These are phyloP conservation scores for Yamadazyma oceani DNA, from an alignment of 1,139 yeast genomes.

Conservation along the genomic window DNA sequence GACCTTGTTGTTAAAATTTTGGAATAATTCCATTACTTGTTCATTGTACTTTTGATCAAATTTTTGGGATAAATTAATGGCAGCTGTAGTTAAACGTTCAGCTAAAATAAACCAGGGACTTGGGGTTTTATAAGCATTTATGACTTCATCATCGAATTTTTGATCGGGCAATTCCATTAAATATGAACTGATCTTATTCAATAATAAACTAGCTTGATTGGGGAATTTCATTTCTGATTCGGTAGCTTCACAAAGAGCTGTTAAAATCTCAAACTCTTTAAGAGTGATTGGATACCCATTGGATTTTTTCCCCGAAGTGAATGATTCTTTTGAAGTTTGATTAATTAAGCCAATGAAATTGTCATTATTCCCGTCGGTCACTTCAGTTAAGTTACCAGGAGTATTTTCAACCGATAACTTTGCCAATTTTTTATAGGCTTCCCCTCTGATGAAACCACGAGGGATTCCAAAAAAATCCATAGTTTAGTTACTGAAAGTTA, in stretches of 20 bases:
- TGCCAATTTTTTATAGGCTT: slow-evolving; percentile 54
- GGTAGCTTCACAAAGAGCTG: slow-evolving; percentile 64
- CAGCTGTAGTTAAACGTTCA: slow-evolving; percentile 36
- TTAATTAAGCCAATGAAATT: slow-evolving; percentile 27
- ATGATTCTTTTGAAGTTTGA: slow-evolving; percentile 18
- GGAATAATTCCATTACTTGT: slow-evolving; percentile 31
- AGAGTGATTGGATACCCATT: slow-evolving; percentile 40
- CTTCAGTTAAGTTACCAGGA: slow-evolving; percentile 18
- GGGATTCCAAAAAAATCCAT: slow-evolving; percentile 44
- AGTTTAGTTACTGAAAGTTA: too few relatives aligned
- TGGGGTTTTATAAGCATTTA: slow-evolving; percentile 24
- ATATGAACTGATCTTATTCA: slow-evolving; percentile 57
- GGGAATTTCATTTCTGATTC: slow-evolving; percentile 35
- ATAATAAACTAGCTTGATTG: slow-evolving; percentile 51
- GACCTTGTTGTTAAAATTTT: slow-evolving; percentile 26
- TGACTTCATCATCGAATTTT: slow-evolving; percentile 27
- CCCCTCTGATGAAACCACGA: slow-evolving; percentile 53
- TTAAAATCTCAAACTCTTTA: slow-evolving; percentile 69
- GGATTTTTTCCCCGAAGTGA: slow-evolving; percentile 16
- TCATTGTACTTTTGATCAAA: slow-evolving; percentile 27
- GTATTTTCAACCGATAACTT: slow-evolving; percentile 26
- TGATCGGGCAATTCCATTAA: slow-evolving; percentile 61
- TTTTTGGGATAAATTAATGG: slow-evolving; percentile 36
- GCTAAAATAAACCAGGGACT: slow-evolving; percentile 42
- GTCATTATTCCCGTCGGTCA: slow-evolving; percentile 18